These are phyloP conservation scores for Asparagopsis taxiformis DNA, from an alignment of 31 red algal species.

Conservation along the genomic window DNA sequence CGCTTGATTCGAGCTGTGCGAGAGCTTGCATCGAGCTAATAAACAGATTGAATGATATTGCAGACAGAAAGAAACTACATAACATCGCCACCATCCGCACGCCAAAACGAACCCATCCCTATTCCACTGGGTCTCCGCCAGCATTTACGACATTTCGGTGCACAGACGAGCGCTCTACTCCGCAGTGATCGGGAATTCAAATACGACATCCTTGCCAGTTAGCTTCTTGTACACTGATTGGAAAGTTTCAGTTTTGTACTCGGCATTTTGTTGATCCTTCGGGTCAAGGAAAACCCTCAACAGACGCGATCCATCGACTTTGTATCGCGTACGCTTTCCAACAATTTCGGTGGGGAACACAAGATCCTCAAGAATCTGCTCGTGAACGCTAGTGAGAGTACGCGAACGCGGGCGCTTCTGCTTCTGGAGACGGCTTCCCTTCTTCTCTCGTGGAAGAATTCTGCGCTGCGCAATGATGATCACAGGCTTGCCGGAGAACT, in stretches of 20 bases:
- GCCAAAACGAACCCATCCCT: no score
- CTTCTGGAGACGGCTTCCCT: slow-evolving; percentile 68
- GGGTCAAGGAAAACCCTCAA: slow-evolving; percentile 91
- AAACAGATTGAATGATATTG: no score
- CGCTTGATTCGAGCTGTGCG: no score
- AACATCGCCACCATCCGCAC: no score
- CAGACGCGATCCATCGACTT: slow-evolving; percentile 80
- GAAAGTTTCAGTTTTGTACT: slow-evolving; percentile 94
- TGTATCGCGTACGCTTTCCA: slow-evolving; percentile 84
- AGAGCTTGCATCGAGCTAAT: no score
- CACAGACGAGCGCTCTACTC: no score
- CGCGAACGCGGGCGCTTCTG: slow-evolving; percentile 90
- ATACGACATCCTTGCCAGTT: slow-evolving; percentile 94
- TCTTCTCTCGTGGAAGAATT: slow-evolving; percentile 83
- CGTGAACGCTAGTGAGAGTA: slow-evolving; percentile 94
- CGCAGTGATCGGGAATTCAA: slow-evolving; percentile 83
- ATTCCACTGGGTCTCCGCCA: no score
- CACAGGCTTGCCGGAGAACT: slow-evolving; percentile 95
- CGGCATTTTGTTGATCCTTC: slow-evolving; percentile 87
- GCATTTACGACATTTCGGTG: no score
- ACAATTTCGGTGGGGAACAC: slow-evolving; percentile 97
- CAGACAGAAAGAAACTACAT: no score
- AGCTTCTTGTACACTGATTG: slow-evolving; percentile 95
- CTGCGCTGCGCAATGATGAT: slow-evolving; percentile 87
- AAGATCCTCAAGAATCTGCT: slow-evolving; percentile 93